Evolutionary conservation across 345 rosid species (phyloP), one percentile per base, ranked within the genome.

Genomic region (Pugionium cornutum): DNA sequence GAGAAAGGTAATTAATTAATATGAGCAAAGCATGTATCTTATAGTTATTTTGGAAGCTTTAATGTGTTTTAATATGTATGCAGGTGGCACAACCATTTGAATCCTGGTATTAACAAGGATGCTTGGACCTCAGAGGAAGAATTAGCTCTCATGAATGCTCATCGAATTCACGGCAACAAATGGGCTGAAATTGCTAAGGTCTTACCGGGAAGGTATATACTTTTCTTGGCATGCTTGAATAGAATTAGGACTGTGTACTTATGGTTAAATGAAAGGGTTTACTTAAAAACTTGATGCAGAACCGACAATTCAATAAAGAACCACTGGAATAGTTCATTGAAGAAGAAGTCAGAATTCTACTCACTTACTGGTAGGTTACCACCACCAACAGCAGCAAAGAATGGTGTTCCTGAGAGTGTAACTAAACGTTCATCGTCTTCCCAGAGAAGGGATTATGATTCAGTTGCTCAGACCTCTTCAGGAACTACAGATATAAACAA

Each of bases 51-150:
- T 54, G 55, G 63, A 55, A 64, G 58, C 8, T 29, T 63, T 27
- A 47, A 27, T 64, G 40, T 58, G 39, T 43, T 18, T 37, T 18
- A 6, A 40, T 54, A 53, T 64, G 49, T 41, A 42, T 51, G 47
- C 74, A 94, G 99, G 80, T 94, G 99, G 99, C 97, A 94, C 81
- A 94, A 90, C 79, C 99, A 94, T 83, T 84, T 94, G 69, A 90
- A 94, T 82, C 99, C 99, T 30, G 86, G 79, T 51, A 94, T 94
- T 62, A 90, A 81, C 77, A 92, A 84, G 70, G 95, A 88, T 69
- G 96, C 97, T 45, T 90, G 97, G 97, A 86, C 89, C 2, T 54
- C 71, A 44, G 99, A 88, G 43, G 99, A 94, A 82, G 99, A 94
- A 73, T 61, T 75, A 68, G 79, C 81, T 58, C 91, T 90, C 49